Evolutionary conservation across 2,329 filamentous ascomycete species (phyloP), one percentile per base, ranked within the genome.

Genomic region (Pseudogymnoascus sp.): DNA sequence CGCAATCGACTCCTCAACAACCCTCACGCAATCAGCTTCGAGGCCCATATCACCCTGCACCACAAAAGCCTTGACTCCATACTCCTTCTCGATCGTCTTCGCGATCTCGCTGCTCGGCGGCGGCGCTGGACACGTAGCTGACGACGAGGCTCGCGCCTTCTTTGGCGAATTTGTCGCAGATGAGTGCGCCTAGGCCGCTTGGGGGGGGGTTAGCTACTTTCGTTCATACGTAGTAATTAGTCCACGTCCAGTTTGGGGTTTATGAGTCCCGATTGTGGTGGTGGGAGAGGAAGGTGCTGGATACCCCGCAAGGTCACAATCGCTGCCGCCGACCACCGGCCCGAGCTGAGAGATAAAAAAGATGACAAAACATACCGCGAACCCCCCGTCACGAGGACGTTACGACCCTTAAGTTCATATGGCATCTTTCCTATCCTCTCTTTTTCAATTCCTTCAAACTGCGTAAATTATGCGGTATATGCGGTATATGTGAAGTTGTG

Each of bases 101-200:
- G 79, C 79, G 11, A 88, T 75, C 18, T 78, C n/a, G n/a, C n/a
- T n/a, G n/a, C n/a, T n/a, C n/a, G n/a, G n/a, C n/a, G n/a, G n/a
- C n/a, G 60, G 77, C 75, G 67, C 78, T 83, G 37, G 81, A 80
- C 67, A 81, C 78, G 71, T 88, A 89, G 71, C 89, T 89, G 70
- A 90, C 82, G 3, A 83, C 84, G 33, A 89, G 70, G 69, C 88
- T 88, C 67, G 78, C 81, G 33, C 86, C 85, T 71, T 88, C 79
- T 4, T 78, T 75, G 2, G 87, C 87, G 70, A 89, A 89, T 59
- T 83, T 84, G 49, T 81, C 77, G 60, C 78, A 80, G 37, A 88
- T 78, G 5, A 83, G 71, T 63, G 83, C 86, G 35, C 87, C 87
- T 21, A 89, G 78, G 6, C 87, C 87, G 69, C 87, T 88, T 65